phyloP scores from a whole-genome alignment of 2,329 filamentous ascomycete genomes.

The Colletotrichum liriopes region DNA sequence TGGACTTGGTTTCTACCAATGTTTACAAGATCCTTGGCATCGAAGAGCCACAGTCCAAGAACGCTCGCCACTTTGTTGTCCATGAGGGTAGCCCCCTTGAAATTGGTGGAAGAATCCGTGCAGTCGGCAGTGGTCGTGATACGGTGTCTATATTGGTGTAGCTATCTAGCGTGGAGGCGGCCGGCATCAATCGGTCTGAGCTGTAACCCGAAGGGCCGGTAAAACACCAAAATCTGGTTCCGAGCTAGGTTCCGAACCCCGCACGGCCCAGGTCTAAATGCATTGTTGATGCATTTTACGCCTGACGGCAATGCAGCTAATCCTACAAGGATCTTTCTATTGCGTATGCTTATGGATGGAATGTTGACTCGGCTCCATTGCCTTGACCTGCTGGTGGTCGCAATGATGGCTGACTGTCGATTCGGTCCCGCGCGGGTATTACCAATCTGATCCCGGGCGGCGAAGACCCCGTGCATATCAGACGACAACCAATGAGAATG shows the following conservation, averaged over 20 bases:
- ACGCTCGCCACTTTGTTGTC: conserved; percentile 69
- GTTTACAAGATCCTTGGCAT: conserved; percentile 72
- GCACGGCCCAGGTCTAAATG: not conserved
- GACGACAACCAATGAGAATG: conserved; percentile 14
- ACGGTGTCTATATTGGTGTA: conserved; percentile 56
- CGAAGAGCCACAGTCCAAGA: conserved; percentile 48
- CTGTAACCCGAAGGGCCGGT: not conserved
- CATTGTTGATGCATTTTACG: not conserved
- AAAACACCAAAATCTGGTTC: not conserved
- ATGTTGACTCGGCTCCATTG: conserved; percentile 5
- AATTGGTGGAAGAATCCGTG: conserved; percentile 70
- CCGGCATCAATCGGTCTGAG: not conserved
- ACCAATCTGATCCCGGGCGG: conserved; percentile 39
- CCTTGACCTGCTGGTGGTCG: conserved; percentile 8
- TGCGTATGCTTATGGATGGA: not conserved
- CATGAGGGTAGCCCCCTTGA: conserved; percentile 76
- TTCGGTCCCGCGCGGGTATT: conserved; percentile 41
- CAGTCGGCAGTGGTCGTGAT: conserved; percentile 63
- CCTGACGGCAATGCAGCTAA: not conserved
- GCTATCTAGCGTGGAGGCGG: not conserved
- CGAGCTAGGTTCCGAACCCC: conserved; percentile 2
- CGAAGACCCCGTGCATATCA: conserved; percentile 3
- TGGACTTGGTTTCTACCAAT: conserved; percentile 71
- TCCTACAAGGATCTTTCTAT: not conserved
- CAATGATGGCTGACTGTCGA: not conserved